phyloP scores from a whole-genome alignment of 148 eudicot species.

The Simmondsia chinensis region DNA sequence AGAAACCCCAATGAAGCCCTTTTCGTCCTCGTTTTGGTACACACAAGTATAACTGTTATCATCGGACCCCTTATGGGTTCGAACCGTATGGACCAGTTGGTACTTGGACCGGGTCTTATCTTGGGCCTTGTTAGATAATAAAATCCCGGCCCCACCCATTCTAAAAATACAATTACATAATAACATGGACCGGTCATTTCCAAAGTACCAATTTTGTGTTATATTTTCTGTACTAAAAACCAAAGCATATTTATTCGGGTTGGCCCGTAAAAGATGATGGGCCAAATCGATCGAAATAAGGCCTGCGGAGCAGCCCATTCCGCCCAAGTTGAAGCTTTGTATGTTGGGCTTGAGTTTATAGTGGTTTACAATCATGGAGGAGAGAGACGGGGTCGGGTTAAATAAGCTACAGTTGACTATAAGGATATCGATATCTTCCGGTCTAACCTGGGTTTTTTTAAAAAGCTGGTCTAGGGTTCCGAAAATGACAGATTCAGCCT shows the following conservation, averaged over 20 bases:
- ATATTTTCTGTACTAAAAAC: slow-evolving; percentile 75
- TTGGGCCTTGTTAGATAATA: slow-evolving; percentile 44
- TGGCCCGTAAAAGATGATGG: slow-evolving; percentile 42
- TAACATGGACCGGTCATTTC: slow-evolving; percentile 75
- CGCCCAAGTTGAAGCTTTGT: slow-evolving; percentile 53
- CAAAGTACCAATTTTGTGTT: slow-evolving; percentile 73
- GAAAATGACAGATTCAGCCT: slow-evolving; percentile 62
- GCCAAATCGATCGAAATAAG: slow-evolving; percentile 71
- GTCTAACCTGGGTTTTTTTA: slow-evolving; percentile 35
- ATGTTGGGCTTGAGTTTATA: slow-evolving; percentile 57
- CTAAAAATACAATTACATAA: slow-evolving; percentile 75
- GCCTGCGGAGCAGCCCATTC: slow-evolving; percentile 90
- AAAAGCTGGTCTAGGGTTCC: slow-evolving; percentile 54
- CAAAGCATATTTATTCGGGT: slow-evolving; percentile 46
- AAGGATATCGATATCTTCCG: slow-evolving; percentile 53
- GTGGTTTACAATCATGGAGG: slow-evolving; percentile 82
- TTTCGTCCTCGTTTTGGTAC: slow-evolving; percentile 57
- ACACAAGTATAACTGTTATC: slow-evolving; percentile 64
- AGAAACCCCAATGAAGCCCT: slow-evolving; percentile 50
- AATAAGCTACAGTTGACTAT: slow-evolving; percentile 77
- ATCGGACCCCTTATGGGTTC: slow-evolving; percentile 74
- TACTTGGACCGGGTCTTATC: slow-evolving; percentile 52
- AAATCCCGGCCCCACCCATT: slow-evolving; percentile 75
- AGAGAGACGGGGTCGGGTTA: slow-evolving; percentile 71
- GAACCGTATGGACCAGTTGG: slow-evolving; percentile 59